Base-by-base conservation (phyloP, 768 basidiomycete genomes). In the Auriculariales sp. region DNA sequence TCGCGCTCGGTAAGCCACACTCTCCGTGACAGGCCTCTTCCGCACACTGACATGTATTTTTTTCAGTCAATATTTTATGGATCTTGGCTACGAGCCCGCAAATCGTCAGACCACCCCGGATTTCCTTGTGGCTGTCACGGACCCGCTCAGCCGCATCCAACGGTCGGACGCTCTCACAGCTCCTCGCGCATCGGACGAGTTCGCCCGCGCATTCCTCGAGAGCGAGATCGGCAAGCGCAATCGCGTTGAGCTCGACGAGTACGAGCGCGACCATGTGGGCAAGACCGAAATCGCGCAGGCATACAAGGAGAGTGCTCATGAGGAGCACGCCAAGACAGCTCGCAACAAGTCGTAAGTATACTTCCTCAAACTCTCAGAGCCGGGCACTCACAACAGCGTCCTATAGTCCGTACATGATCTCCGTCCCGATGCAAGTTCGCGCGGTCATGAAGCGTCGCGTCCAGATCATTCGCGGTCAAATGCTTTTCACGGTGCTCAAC, bases 51-150 rank as follows among this genome's bases (percentile, higher is more conserved):
- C n/a, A n/a, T n/a, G n/a, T n/a, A n/a, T n/a, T n/a, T n/a, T n/a
- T n/a, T n/a, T n/a, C n/a, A 36, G 35, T 9, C 66, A 76, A 52
- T 86, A 88, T 61, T 86, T 91, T 68, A 75, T 81, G 51, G 72
- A 78, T 53, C 74, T 84, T 71, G 78, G 79, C 15, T 88, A 79
- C 64, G 74, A 75, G 31, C 53, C 83, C 17, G 76, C 85, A 24
- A 82, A 84, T 49, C 79, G 88, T 32, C 89, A 92, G 63, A 87
- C 79, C 55, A 86, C 84, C 12, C 78, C 88, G 9, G 89, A 92
- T 61, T 92, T 85, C 62, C 72, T 92, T 19, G 86, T 85, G 19
- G 62, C 65, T 17, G 66, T 66, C 52, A 69, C 81, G 3, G 78
- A 83, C 54, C 73, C 79, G 2, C 68, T 67, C 19, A 77, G 71